A percentile compares a stretch with the other conserved stretches of the same genome.
Evolutionary conservation across 2,329 filamentous ascomycete species (phyloP).

Genomic region (Talaromyces albobiverticillius): DNA sequence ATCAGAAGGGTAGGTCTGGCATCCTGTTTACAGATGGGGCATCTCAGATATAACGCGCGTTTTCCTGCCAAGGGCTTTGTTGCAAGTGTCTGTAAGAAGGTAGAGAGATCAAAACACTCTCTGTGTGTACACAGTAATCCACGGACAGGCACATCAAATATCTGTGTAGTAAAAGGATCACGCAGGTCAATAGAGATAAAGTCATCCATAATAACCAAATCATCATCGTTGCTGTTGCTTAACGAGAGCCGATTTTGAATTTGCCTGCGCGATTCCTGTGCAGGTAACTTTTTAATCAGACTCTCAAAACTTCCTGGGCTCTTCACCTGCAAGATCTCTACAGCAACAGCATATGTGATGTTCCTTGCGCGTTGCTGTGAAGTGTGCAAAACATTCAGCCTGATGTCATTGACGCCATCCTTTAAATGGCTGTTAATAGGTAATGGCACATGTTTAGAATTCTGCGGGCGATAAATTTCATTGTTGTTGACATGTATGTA

Average conservation of each 20-base stretch:
- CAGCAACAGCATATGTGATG: conserved; percentile 58
- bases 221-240: conserved; percentile 55
- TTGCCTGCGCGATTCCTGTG: conserved; percentile 51
- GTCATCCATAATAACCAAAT: conserved; percentile 58
- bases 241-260: conserved; percentile 55
- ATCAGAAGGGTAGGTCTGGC: conserved; percentile 69
- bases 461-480: conserved; percentile 61
- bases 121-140: conserved; percentile 68
- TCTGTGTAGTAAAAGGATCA: conserved; percentile 63
- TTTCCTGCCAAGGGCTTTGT: conserved; percentile 60
- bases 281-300: conserved; percentile 41
- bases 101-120: conserved; percentile 87
- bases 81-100: conserved; percentile 67
- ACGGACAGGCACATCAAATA: conserved; percentile 71
- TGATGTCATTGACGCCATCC: conserved; percentile 61
- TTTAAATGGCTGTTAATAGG: conserved; percentile 65
- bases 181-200: conserved; percentile 61
- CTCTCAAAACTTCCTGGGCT: conserved; percentile 37
- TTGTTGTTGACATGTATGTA: conserved; percentile 66
- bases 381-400: conserved; percentile 48
- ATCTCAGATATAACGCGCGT: conserved; percentile 39
- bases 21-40: conserved; percentile 77
- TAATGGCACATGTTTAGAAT: conserved; percentile 71
- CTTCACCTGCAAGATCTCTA: conserved; percentile 66
- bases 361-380: conserved; percentile 29